phyloP scores from a whole-genome alignment of 345 rosid genomes.

The Citrus trifoliata region DNA sequence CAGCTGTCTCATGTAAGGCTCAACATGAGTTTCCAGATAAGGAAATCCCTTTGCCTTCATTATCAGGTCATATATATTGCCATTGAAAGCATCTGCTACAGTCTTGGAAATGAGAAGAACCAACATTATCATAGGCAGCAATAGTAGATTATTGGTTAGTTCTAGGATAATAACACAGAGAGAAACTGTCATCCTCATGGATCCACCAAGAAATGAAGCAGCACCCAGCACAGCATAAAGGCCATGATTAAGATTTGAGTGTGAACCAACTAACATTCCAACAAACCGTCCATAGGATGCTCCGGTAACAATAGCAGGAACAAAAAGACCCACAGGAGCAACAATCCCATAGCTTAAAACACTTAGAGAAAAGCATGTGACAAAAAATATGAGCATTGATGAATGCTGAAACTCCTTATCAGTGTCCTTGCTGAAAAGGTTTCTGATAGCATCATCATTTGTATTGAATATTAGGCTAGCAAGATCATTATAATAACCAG shows the following conservation, averaged over 20 bases:
- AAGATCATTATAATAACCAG: conserved; percentile 81
- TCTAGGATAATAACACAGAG: conserved; percentile 83
- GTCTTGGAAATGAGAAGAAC: conserved; percentile 92
- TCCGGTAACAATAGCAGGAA: conserved; percentile 87
- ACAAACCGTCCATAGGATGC: conserved; percentile 85
- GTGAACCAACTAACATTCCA: conserved; percentile 68
- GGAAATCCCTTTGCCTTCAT: conserved; percentile 95
- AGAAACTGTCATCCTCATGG: conserved; percentile 96
- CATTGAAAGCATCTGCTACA: conserved; percentile 84
- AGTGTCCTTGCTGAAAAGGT: conserved; percentile 88
- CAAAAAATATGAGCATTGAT: conserved; percentile 61
- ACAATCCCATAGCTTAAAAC: conserved; percentile 83
- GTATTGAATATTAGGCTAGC: conserved; percentile 98
- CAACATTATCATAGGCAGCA: conserved; percentile 90
- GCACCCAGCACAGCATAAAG: conserved; percentile 93
- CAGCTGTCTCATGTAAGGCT: conserved; percentile 93
- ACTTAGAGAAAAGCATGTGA: conserved; percentile 73
- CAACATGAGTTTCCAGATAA: conserved; percentile 69
- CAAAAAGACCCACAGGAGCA: conserved; percentile 85
- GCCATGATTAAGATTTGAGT: conserved; percentile 66
- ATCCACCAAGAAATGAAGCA: conserved; percentile 87
- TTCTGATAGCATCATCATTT: conserved; percentile 82
- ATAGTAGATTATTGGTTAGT: conserved; percentile 77
- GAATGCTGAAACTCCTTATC: conserved; percentile 69
- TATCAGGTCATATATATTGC: conserved; percentile 76